Evolutionary conservation across 306 rosid genomes (phyloP).

Genomic region (Castanea crenata): DNA sequence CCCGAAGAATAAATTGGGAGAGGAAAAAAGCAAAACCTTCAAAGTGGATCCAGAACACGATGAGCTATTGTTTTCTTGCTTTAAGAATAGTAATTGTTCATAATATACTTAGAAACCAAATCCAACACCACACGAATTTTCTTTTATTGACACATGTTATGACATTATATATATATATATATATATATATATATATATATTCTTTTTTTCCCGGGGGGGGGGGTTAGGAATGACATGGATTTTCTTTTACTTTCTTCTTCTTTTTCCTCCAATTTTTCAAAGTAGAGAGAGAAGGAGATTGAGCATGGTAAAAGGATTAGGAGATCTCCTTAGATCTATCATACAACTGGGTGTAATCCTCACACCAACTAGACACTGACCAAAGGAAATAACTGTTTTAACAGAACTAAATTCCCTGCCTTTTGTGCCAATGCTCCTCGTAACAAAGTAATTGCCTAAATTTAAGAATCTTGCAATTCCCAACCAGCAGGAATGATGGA

Average conservation of each 20-base stretch:
- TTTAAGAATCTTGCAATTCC: background rate
- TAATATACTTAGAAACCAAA: background rate
- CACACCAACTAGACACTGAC: background rate
- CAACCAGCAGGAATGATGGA: background rate
- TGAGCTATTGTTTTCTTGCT: background rate
- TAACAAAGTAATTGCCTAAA: background rate
- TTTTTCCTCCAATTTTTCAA: background rate
- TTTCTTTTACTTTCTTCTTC: background rate
- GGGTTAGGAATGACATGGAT: background rate
- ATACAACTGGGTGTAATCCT: background rate
- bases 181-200: too few species aligned
- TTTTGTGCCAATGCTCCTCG: background rate
- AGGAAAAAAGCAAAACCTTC: background rate
- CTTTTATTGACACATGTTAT: background rate
- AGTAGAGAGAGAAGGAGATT: background rate
- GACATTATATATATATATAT: too few species aligned
- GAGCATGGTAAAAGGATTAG: background rate
- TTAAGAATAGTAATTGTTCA: background rate
- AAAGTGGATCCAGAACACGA: background rate
- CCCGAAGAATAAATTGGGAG: too few species aligned
- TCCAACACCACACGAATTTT: background rate
- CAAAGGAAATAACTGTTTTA: background rate
- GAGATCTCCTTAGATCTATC: background rate
- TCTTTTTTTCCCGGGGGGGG: too few species aligned
- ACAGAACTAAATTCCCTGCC: background rate